These are phyloP conservation scores for Auriculariales sp. DNA, from an alignment of 768 basidiomycete genomes.

Conservation along the genomic window DNA sequence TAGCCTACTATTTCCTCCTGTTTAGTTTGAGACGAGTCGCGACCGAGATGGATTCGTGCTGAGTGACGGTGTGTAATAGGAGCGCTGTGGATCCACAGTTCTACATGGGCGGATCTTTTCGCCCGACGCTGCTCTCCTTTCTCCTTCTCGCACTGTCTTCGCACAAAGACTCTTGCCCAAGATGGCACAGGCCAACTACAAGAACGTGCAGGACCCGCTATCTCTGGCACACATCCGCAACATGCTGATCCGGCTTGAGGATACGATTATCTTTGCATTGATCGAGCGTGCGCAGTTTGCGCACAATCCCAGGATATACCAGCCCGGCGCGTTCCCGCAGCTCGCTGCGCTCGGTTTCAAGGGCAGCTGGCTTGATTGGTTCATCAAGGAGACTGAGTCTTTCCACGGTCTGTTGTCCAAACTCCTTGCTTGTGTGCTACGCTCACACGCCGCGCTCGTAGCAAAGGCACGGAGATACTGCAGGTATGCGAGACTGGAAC, in stretches of 20 bases:
- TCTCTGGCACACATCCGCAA: constrained; percentile 79
- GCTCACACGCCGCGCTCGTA: constrained; percentile 15
- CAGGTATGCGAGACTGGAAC: constrained; percentile 34
- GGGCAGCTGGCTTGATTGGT: constrained; percentile 96
- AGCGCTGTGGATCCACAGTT: too few relatives aligned
- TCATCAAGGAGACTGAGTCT: constrained; percentile 84
- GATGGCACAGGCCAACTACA: constrained; percentile 40
- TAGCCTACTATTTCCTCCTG: too few relatives aligned
- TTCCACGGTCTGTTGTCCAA: constrained; percentile 73
- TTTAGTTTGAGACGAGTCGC: too few relatives aligned
- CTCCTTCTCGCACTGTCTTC: too few relatives aligned
- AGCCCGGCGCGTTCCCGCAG: constrained; percentile 62
- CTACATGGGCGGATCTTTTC: too few relatives aligned
- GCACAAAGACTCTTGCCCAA: not conserved
- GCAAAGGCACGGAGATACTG: constrained; percentile 93
- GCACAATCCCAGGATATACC: constrained; percentile 82
- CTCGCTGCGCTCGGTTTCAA: constrained; percentile 56
- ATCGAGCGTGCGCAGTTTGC: constrained; percentile 98
- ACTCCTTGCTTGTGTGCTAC: not conserved
- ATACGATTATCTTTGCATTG: constrained; percentile 95
- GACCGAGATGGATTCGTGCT: too few relatives aligned
- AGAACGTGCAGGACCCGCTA: constrained; percentile 57
- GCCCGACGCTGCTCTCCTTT: too few relatives aligned
- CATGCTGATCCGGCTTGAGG: constrained; percentile 81
- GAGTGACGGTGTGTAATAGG: too few relatives aligned